Conservation (phyloP, 164 flowering plant species). For the Akebia trifoliata region DNA sequence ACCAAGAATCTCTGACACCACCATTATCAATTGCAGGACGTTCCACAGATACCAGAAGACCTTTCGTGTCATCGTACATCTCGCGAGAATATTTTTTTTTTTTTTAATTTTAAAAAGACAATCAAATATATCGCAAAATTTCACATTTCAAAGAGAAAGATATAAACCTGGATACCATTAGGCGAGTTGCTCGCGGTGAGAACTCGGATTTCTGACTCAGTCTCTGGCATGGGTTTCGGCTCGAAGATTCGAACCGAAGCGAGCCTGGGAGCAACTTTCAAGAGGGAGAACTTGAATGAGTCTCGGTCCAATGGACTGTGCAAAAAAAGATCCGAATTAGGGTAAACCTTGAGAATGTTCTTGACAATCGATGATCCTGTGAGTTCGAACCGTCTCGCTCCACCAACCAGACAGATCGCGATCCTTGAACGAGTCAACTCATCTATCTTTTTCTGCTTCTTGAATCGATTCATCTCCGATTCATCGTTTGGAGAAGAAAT, state of each 20-base stretch:
- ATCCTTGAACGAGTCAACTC: conserved; percentile 50
- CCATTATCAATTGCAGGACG: too few species aligned
- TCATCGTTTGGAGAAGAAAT: neutral
- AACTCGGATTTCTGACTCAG: conserved; percentile 51
- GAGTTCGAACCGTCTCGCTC: conserved; percentile 91
- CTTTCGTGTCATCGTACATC: too few species aligned
- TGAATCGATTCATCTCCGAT: conserved; percentile 7
- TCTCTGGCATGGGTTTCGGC: conserved; percentile 45
- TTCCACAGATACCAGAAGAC: too few species aligned
- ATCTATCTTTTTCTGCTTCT: conserved; percentile 14
- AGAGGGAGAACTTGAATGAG: conserved; percentile 60
- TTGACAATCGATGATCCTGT: conserved; percentile 85
- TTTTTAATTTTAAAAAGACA: too few species aligned
- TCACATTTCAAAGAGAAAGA: neutral
- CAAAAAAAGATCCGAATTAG: conserved; percentile 65
- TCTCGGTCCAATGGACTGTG: conserved; percentile 64
- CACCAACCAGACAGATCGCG: conserved; percentile 92
- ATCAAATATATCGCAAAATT: too few species aligned
- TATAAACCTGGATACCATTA: conserved; percentile 75
- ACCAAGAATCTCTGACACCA: too few species aligned
- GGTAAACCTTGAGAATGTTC: conserved; percentile 44
- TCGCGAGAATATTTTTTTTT: too few species aligned
- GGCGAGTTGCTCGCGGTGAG: conserved; percentile 73
- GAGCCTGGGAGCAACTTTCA: conserved; percentile 49
- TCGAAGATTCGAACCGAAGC: conserved; percentile 55